phyloP scores from a whole-genome alignment of 1,139 yeast species.

The Yamadazyma atlantica region DNA sequence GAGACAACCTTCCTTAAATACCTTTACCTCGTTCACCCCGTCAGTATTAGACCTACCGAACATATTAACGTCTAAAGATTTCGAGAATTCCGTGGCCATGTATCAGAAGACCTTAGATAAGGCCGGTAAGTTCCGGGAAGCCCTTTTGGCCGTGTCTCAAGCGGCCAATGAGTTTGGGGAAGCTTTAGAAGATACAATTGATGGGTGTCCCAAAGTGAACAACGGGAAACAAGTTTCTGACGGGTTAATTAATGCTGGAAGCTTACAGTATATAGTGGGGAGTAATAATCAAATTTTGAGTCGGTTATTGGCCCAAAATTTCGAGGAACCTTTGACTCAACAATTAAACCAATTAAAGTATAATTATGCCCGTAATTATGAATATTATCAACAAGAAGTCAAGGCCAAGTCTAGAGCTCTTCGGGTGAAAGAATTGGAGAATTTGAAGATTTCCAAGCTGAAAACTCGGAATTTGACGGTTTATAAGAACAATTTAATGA shows the following conservation, averaged over 20 bases:
- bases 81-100: constrained; percentile 45
- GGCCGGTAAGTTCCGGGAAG: constrained; percentile 51
- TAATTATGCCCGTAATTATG: constrained; percentile 44
- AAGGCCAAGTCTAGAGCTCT: constrained; percentile 50
- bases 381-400: constrained; percentile 53
- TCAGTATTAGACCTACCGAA: constrained; percentile 60
- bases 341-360: constrained; percentile 43
- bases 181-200: constrained; percentile 56
- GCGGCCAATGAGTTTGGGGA: constrained; percentile 76
- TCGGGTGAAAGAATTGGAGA: constrained; percentile 56
- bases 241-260: constrained; percentile 72
- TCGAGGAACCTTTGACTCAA: constrained; percentile 54
- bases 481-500: constrained; percentile 65
- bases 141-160: constrained; percentile 50
- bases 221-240: constrained; percentile 65
- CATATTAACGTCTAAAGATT: constrained; percentile 58
- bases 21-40: constrained; percentile 46
- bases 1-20: constrained; percentile 33
- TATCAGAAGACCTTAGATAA: constrained; percentile 50
- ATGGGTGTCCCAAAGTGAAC: constrained; percentile 61
- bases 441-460: constrained; percentile 52
- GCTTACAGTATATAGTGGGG: constrained; percentile 72
- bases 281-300: constrained; percentile 77
- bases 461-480: constrained; percentile 60
- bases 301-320: constrained; percentile 49